These are phyloP conservation scores for Mycena galopus DNA, from an alignment of 768 basidiomycete species.

Conservation along the genomic window DNA sequence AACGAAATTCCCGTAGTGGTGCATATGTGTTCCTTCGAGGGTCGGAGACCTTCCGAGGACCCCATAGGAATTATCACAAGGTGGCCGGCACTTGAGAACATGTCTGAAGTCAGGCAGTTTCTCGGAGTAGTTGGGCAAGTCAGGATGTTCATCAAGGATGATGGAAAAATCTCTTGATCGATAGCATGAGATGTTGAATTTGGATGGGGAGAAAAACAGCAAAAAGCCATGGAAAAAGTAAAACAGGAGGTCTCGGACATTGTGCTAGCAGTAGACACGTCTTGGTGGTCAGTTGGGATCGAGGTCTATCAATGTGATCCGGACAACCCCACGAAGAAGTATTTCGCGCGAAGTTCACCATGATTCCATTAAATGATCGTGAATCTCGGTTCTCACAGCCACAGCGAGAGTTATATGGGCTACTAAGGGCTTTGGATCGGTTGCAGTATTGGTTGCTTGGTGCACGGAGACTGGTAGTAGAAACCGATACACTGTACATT, in stretches of 20 bases:
- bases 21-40: conserved; percentile 51
- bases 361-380: conserved; percentile 51
- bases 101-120: conserved; percentile 44
- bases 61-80: conserved; percentile 42
- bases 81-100: conserved; percentile 31
- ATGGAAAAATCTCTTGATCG: not conserved
- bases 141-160: conserved; percentile 40
- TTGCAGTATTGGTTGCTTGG: conserved; percentile 39
- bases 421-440: conserved; percentile 27
- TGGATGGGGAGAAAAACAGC: conserved; percentile 45
- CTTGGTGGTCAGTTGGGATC: conserved; percentile 50
- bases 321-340: conserved; percentile 36
- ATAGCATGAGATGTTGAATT: conserved; percentile 36
- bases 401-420: not conserved
- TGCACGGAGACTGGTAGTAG: conserved; percentile 30
- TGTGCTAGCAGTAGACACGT: conserved; percentile 47
- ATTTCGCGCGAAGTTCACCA: conserved; percentile 51
- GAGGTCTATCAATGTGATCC: conserved; percentile 58
- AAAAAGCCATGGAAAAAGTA: conserved; percentile 38
- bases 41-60: conserved; percentile 41
- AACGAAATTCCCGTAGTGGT: conserved; percentile 48
- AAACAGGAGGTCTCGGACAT: conserved; percentile 39
- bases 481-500: conserved; percentile 38
- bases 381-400: conserved; percentile 33
- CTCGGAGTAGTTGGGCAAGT: conserved; percentile 44